phyloP scores from a whole-genome alignment of 257 asterid species.

The Jacaranda mimosifolia region DNA sequence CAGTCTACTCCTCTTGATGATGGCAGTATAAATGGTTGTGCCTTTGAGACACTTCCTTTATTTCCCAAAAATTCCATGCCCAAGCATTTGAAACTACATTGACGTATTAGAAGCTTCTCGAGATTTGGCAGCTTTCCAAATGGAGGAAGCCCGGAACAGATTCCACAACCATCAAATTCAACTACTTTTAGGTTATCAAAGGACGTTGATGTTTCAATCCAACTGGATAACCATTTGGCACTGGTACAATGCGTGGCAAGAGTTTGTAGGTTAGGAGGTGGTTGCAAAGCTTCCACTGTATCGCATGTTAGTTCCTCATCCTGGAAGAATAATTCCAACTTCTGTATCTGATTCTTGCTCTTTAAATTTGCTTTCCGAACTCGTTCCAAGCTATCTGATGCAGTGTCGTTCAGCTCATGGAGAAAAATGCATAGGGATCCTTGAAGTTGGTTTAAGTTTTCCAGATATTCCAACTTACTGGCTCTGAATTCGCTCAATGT shows the following conservation, averaged over 20 bases:
- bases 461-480: background rate
- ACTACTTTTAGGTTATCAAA: background rate
- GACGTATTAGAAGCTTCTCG: background rate
- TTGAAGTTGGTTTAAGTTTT: background rate
- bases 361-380: background rate
- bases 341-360: background rate
- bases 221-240: background rate
- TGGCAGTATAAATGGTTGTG: background rate
- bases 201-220: background rate
- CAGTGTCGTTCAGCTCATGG: background rate
- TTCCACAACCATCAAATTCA: background rate
- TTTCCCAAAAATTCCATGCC: background rate
- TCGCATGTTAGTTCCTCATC: background rate
- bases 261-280: background rate
- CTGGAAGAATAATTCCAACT: background rate
- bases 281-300: background rate
- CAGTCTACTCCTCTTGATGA: background rate
- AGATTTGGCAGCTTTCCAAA: background rate
- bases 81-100: background rate
- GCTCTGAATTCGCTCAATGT: background rate
- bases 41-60: background rate
- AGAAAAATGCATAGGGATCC: background rate
- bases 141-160: background rate
- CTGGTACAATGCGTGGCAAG: background rate
- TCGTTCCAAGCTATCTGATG: background rate